phyloP scores from a whole-genome alignment of 306 rosid genomes.

The Psophocarpus tetragonolobus region DNA sequence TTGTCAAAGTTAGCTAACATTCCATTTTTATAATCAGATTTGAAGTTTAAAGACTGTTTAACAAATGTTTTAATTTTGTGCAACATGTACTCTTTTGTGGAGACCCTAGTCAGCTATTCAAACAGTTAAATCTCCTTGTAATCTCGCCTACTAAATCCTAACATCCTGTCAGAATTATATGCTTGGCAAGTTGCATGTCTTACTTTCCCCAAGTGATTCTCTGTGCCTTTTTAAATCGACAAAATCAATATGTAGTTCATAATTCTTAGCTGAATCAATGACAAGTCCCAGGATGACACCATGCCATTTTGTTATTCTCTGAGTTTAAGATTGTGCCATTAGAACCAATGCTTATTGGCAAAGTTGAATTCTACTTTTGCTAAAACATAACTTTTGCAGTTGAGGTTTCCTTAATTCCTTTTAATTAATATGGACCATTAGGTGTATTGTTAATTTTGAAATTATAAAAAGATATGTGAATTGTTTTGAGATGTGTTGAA shows the following conservation, averaged over 20 bases:
- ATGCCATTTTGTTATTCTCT: not conserved
- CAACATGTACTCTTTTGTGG: not conserved
- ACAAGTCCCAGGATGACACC: not conserved
- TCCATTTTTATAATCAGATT: not conserved
- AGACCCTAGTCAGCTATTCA: not conserved
- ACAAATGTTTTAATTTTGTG: not conserved
- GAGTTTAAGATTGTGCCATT: not conserved
- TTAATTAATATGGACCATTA: not conserved
- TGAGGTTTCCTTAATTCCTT: not conserved
- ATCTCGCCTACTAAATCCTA: not conserved
- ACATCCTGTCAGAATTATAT: not conserved
- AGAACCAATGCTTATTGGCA: not conserved
- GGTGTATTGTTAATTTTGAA: not conserved
- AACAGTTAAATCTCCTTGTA: not conserved
- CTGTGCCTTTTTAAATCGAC: not conserved
- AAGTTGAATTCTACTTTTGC: not conserved
- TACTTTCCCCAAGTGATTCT: not conserved
- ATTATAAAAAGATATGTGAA: not conserved
- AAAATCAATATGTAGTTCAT: not conserved
- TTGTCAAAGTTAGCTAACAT: not conserved
- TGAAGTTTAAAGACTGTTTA: not conserved
- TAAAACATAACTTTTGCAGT: not conserved
- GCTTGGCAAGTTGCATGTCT: not conserved
- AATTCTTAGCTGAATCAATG: not conserved
- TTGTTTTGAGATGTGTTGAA: too few relatives aligned